Evolutionary conservation across 2,329 filamentous ascomycete genomes (phyloP).

Genomic region (Xylariaceae sp.): DNA sequence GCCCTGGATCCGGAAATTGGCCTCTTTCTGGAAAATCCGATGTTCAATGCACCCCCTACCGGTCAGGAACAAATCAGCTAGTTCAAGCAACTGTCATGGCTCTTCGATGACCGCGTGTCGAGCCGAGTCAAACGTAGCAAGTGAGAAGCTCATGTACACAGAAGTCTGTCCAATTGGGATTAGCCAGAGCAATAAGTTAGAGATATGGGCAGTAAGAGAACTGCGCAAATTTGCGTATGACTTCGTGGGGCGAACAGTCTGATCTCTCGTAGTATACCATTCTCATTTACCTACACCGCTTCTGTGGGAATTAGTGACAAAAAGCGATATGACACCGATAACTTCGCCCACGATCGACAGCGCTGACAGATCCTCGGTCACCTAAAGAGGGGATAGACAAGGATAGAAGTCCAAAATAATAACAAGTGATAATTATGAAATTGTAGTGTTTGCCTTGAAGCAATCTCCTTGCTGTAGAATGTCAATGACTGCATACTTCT

Average conservation of each 20-base stretch:
- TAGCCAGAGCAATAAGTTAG: neutral
- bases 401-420: no score
- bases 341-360: no score
- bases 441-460: no score
- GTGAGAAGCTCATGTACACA: neutral
- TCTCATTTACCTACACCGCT: no score
- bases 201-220: neutral
- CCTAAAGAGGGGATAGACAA: no score
- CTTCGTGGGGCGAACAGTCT: no score
- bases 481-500: neutral
- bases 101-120: neutral
- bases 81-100: neutral
- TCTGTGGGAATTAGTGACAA: no score
- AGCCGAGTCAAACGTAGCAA: neutral
- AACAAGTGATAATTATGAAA: no score
- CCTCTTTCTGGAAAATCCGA: neutral
- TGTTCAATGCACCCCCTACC: neutral
- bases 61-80: neutral
- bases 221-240: neutral
- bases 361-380: no score
- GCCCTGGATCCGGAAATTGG: neutral
- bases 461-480: no score
- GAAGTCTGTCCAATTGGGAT: conserved; percentile 7
- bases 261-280: no score
- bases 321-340: no score